Percentiles rank a stretch among this genome's conserved stretches.
Evolutionary conservation across 208 protist species (phyloP).

Genomic region (Strigomonas culicis): DNA sequence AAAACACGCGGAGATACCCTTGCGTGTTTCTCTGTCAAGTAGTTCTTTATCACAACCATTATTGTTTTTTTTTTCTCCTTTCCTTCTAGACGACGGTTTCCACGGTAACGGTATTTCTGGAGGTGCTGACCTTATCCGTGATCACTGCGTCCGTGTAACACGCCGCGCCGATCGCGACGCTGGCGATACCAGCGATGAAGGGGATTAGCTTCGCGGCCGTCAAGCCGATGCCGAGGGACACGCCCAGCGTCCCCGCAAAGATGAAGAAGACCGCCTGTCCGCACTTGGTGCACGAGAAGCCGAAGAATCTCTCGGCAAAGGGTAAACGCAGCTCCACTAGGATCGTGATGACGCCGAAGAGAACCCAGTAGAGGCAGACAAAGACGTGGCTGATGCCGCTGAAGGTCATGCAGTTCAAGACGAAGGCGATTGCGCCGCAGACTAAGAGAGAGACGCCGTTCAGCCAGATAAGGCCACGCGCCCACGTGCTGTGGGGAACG

Average conservation of each 20-base stretch:
- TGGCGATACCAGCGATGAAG: constrained; percentile 37
- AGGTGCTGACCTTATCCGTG: constrained; percentile 7
- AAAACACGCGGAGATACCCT: no score
- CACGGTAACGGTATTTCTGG: constrained; percentile 11
- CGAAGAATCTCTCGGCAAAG: constrained; percentile 23
- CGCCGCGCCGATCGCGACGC: constrained; percentile 23
- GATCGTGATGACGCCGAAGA: constrained; percentile 33
- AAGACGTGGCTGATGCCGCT: constrained; percentile 23
- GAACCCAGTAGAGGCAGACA: constrained; percentile 31
- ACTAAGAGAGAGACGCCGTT: constrained; percentile 25
- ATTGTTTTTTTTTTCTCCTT: no score
- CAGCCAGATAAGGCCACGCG: constrained; percentile 27
- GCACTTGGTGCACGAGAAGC: constrained; percentile 29
- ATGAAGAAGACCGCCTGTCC: constrained; percentile 39
- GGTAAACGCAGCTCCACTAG: constrained; percentile 24
- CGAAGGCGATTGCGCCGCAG: constrained; percentile 30
- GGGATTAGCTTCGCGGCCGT: constrained; percentile 26
- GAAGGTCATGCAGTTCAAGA: constrained; percentile 26
- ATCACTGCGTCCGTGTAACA: constrained; percentile 22
- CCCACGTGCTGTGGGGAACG: constrained; percentile 11
- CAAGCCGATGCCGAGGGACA: constrained; percentile 33
- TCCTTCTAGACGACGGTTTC: constrained; percentile 13
- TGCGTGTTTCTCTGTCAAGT: neutral
- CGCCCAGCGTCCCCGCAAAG: constrained; percentile 48
- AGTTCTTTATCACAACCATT: neutral